Evolutionary conservation across 164 flowering plant species (phyloP), one percentile per base, ranked within the genome.

Genomic region (Kingdonia uniflora): DNA sequence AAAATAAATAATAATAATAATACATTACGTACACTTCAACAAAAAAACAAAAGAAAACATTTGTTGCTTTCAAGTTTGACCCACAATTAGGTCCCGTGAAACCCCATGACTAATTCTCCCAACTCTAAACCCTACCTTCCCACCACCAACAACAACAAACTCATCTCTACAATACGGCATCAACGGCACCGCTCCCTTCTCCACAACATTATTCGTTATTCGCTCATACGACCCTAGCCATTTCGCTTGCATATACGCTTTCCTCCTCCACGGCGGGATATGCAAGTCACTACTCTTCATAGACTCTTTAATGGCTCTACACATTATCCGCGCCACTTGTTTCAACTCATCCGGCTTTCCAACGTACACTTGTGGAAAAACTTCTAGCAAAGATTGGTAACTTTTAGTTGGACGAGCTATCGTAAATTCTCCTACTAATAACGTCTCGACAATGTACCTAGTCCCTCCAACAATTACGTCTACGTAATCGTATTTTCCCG

Each of bases 181-280:
- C n/a, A n/a, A n/a, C n/a, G n/a, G n/a, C n/a, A n/a, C n/a, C n/a
- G n/a, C n/a, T n/a, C n/a, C n/a, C n/a, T n/a, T n/a, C n/a, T n/a
- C n/a, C n/a, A n/a, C n/a, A n/a, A n/a, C n/a, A n/a, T n/a, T n/a
- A n/a, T n/a, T n/a, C n/a, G 65, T 70, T 1, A 88, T 81, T 19
- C 97, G 55, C 60, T 68, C 77, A 65, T 78, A 81, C 0, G 76
- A 48, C 0, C 81, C 73, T 40, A 75, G 73, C 94, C 95, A 90
- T 66, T 82, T 90, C 6, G 81, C 67, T 49, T 74, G 76, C 80
- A 84, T 62, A 76, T 82, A 90, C 6, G 71, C 65, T 17, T 69
- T 73, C 29, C 73, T 72, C 61, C 97, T 79, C 97, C 97, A 90
- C 0, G 97, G 97, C 0, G 95, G 82, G n/a, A 87, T 65, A 15